Base-by-base conservation (phyloP, 208 protist species). In the Jaenimonas drosophilae region DNA sequence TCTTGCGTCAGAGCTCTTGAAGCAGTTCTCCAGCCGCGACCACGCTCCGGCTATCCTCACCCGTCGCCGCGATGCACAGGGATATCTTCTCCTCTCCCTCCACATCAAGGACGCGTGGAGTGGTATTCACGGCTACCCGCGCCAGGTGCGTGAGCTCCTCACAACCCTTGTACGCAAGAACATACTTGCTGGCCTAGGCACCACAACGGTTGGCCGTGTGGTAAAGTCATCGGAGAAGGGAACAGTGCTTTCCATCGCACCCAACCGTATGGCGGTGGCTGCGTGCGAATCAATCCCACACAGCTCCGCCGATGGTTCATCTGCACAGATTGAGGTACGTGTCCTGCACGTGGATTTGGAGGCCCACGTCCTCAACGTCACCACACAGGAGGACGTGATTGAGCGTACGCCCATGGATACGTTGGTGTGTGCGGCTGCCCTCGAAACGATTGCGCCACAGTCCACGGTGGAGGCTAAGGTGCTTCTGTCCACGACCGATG, bases 271-370 rank as follows among this genome's bases (percentile, higher is more conserved):
- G 1, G 84, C 79, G 12, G 67, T 89, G n/a, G 77, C 80, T 2
- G 62, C 71, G 40, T 59, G 77, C 17, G 84, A 92, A 43, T 36
- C 63, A 29, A 31, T 87, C 21, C 9, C 33, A 0, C 54, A 49
- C 1, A 42, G 38, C 38, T 21, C 38, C 4, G 19, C 23, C 34
- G 23, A 29, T 20, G 29, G 16, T 36, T 28, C 44, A 3, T 28
- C 31, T 42, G 45, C 36, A 11, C 39, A 59, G 0, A 39, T 85
- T 3, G 76, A 88, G 64, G 84, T 92, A 43, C 84, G 84, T 1
- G 24, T 92, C 39, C 56, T 92, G 12, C 81, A 87, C 66, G 88
- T 85, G 59, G 84, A 92, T 40, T 70, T 83, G 28, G 49, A 62
- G 5, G 38, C 61, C 0, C 51, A 72, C 44, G 76, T 92, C 12